Conservation (phyloP, 1,284 basidiomycete species). For the Irpex sp. region DNA sequence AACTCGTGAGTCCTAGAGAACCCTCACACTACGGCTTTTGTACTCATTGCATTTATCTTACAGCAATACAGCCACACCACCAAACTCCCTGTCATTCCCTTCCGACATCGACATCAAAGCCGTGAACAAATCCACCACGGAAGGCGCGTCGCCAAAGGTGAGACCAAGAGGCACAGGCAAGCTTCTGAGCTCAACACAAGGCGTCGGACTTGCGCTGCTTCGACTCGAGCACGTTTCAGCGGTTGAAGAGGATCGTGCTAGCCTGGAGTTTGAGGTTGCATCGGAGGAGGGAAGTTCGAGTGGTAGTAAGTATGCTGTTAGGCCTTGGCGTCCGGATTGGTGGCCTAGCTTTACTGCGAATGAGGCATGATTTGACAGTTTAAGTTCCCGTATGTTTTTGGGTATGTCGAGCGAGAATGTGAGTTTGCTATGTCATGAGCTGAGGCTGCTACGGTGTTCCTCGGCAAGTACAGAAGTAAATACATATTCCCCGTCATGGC, state of each 20-base stretch:
- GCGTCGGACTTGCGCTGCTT: constrained; percentile 66
- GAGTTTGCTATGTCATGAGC: not conserved
- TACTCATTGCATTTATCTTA: no score
- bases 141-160: constrained; percentile 19
- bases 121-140: constrained; percentile 10
- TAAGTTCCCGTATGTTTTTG: no score
- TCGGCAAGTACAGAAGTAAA: constrained; percentile 74
- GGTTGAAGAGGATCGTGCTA: constrained; percentile 34
- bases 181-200: constrained; percentile 52
- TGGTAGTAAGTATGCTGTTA: constrained; percentile 34
- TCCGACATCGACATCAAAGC: constrained; percentile 18
- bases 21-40: not conserved
- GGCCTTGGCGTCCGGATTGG: constrained; percentile 66
- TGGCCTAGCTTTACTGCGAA: constrained; percentile 43
- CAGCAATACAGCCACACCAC: no score
- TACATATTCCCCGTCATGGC: constrained; percentile 85
- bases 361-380: not conserved
- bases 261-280: constrained; percentile 37
- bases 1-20: constrained; percentile 23
- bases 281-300: constrained; percentile 10
- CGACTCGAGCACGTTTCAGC: constrained; percentile 61
- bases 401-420: no score
- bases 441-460: not conserved
- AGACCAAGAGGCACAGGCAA: constrained; percentile 66
- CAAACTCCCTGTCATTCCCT: not conserved